Conservation (phyloP, 2,329 filamentous ascomycete species). For the Sclerotinia borealis region DNA sequence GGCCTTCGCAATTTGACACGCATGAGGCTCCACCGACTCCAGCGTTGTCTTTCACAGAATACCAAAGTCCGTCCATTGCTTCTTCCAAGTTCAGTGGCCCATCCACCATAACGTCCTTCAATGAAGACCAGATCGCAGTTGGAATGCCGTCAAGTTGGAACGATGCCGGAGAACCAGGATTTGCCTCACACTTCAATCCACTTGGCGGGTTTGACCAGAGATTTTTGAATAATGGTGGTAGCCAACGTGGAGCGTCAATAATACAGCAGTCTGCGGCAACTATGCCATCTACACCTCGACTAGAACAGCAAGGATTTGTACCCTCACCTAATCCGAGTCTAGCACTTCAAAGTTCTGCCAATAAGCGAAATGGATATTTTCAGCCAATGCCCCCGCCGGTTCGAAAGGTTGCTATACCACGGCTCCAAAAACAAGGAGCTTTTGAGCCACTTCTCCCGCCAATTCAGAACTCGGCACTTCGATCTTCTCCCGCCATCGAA, state of each 20-base stretch:
- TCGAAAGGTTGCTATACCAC: not conserved
- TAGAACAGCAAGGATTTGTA: not conserved
- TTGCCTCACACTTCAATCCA: not conserved
- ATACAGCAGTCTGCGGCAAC: not conserved
- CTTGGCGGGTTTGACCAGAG: not conserved
- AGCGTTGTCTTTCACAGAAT: too few species aligned
- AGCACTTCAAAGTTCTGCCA: not conserved
- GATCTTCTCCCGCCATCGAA: not conserved
- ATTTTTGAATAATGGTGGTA: not conserved
- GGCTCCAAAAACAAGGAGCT: not conserved
- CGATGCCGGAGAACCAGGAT: too few species aligned
- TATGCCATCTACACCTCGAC: not conserved
- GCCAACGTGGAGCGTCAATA: not conserved
- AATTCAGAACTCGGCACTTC: not conserved
- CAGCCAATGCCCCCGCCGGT: not conserved
- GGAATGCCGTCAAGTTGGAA: not conserved
- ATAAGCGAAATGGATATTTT: not conserved
- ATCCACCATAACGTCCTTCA: not conserved
- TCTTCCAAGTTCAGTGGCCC: not conserved
- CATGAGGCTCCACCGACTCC: not conserved
- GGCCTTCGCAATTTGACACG: not conserved
- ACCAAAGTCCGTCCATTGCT: not conserved
- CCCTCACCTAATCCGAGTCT: not conserved
- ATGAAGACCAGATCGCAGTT: not conserved
- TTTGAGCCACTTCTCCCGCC: not conserved